Conservation (phyloP, 495 filamentous ascomycete genomes). For the Lentithecium fluviatile region DNA sequence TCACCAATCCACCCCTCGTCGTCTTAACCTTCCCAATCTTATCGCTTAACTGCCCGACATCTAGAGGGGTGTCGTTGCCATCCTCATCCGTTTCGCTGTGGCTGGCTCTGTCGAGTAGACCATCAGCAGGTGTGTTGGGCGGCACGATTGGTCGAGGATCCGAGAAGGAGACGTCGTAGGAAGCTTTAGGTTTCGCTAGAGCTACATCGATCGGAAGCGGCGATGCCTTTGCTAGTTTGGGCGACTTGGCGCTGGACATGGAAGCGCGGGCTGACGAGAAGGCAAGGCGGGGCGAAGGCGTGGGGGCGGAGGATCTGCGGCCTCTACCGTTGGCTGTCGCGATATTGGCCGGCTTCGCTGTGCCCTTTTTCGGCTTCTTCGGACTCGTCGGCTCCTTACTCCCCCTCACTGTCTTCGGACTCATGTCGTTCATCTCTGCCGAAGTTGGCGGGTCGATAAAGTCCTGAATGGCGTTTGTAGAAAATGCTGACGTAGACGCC, state of each 20-base stretch:
- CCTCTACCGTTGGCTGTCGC: neutral
- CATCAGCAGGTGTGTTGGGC: constrained; percentile 15
- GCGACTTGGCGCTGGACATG: neutral
- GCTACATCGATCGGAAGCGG: neutral
- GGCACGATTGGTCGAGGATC: constrained; percentile 12
- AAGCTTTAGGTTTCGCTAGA: neutral
- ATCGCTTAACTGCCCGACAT: constrained; percentile 7
- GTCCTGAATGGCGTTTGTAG: neutral
- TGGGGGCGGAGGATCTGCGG: neutral
- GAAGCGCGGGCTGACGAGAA: neutral
- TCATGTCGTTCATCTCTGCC: neutral
- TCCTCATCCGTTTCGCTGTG: neutral
- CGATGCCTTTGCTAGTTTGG: neutral
- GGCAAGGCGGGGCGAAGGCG: neutral
- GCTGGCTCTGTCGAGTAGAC: neutral
- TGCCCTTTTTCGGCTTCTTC: too few species aligned
- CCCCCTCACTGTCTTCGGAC: neutral
- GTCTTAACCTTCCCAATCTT: constrained; percentile 21
- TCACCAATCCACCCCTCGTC: constrained; percentile 1
- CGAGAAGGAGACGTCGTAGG: constrained; percentile 11
- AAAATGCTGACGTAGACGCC: neutral
- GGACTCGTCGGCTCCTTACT: too few species aligned
- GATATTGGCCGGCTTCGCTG: too few species aligned
- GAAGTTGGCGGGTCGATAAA: neutral
- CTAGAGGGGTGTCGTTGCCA: neutral